Evolutionary conservation across 1,284 basidiomycete species (phyloP), one percentile per base, ranked within the genome.

Genomic region (Ganoderma lingzhi): DNA sequence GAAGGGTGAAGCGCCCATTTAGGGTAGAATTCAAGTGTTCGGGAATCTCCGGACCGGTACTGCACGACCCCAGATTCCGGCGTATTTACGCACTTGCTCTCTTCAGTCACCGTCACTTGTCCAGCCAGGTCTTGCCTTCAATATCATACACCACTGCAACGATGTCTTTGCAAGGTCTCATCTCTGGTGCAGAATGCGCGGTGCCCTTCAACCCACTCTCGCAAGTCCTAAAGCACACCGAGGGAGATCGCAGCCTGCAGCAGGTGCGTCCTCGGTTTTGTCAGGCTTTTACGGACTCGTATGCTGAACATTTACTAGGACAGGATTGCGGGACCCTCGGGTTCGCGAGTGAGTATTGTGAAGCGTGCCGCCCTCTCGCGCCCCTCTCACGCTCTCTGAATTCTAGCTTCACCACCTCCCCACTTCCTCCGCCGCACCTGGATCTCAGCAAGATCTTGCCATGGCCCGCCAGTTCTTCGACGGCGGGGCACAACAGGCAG

Each of bases 111-210:
- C 15, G 12, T 39, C 56, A 41, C 37, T 39, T 10, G 51, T 39
- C 37, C 37, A 28, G 39, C 59, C 23, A 5, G 17, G 8, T 39
- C 6, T 56, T 37, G n/a, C 44, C 23, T 35, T 30, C 12, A 3
- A 35, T 44, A 32, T 2, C 17, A 17, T 30, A 35, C 35, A 15
- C 58, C 23, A 48, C 48, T 59, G 39, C 28, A 6, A 48, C 17
- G 30, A 93, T 93, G 92, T 93, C 92, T 28, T 84, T 94, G 63
- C 90, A 92, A 82, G 86, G 89, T 68, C 88, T 98, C 72, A 90
- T 98, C 73, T 96, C 94, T 66, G 96, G 96, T 72, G 90, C 96
- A 65, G 97, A 97, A 82, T 98, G 97, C 81, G 93, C 93, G 9
- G 88, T 91, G 30, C 87, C 91, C 6, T 88, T 92, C 66, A 99